Percentiles rank a stretch among this genome's conserved stretches.
phyloP scores from a whole-genome alignment of 495 filamentous ascomycete species.

The Hapsidospora chrysogenum region DNA sequence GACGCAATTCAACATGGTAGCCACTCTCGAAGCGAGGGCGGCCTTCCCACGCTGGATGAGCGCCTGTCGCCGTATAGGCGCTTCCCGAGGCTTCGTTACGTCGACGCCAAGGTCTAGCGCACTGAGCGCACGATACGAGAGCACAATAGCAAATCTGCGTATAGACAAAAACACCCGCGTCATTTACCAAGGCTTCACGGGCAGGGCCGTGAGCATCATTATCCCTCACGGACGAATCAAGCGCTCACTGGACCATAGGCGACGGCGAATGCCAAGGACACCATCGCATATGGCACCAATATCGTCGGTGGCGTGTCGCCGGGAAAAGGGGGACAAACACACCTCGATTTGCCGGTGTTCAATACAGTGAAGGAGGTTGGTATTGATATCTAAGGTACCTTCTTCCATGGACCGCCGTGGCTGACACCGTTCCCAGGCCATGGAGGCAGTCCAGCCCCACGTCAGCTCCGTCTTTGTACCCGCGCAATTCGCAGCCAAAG shows the following conservation, averaged over 20 bases:
- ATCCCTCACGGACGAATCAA: neutral
- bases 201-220: conserved; percentile 22
- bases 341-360: conserved; percentile 66
- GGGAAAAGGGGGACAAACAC: conserved; percentile 48
- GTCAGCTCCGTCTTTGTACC: conserved; percentile 79
- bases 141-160: conserved; percentile 60
- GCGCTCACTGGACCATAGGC: conserved; percentile 30
- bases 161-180: conserved; percentile 67
- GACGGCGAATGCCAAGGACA: conserved; percentile 70
- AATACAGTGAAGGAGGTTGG: conserved; percentile 38
- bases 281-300: conserved; percentile 70
- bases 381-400: neutral
- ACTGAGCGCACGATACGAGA: conserved; percentile 27
- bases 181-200: conserved; percentile 83
- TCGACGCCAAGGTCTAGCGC: conserved; percentile 18
- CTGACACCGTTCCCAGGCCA: conserved; percentile 32
- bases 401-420: conserved; percentile 5
- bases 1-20: no score
- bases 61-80: neutral
- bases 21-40: no score
- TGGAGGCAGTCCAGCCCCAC: conserved; percentile 60
- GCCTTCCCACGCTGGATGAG: conserved; percentile 1
- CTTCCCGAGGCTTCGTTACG: conserved; percentile 12
- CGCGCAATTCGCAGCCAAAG: conserved; percentile 54
- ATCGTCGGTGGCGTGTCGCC: conserved; percentile 81